Percentiles rank a stretch among this genome's conserved stretches.
phyloP scores from a whole-genome alignment of 164 flowering plant genomes.

The Kingdonia uniflora region DNA sequence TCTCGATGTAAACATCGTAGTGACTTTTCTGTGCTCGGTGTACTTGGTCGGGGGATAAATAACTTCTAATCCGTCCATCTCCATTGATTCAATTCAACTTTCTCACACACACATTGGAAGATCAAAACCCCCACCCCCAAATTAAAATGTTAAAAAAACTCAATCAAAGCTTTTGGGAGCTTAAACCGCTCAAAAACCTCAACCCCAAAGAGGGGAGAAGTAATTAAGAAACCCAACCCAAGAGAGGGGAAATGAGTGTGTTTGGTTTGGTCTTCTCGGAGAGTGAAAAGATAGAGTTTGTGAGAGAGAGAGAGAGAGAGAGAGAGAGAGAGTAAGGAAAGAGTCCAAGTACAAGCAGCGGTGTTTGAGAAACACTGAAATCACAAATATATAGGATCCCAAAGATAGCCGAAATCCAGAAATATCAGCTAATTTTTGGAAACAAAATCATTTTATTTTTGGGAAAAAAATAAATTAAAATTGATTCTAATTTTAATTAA shows the following conservation, averaged over 20 bases:
- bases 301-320: constrained; percentile 2
- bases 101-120: not conserved
- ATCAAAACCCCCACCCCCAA: not conserved
- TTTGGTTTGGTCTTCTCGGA: not conserved
- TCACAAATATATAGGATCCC: constrained; percentile 50
- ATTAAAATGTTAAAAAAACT: too few species aligned
- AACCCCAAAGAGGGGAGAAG: too few species aligned
- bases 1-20: constrained; percentile 11
- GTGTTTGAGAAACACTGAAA: too few species aligned
- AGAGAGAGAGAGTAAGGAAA: constrained; percentile 1
- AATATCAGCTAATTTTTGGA: not conserved
- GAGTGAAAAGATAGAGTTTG: not conserved
- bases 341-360: not conserved
- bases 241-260: not conserved
- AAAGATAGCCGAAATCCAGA: constrained; percentile 33
- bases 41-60: constrained; percentile 26
- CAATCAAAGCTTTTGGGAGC: too few species aligned
- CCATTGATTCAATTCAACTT: constrained; percentile 3
- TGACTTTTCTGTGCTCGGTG: constrained; percentile 33
- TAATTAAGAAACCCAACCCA: not conserved
- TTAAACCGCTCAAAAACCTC: too few species aligned
- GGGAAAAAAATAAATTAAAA: not conserved
- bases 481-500: not conserved
- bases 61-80: constrained; percentile 12
- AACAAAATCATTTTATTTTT: constrained; percentile 1